These are phyloP conservation scores for Ilex aquifolium DNA, from an alignment of 257 asterid species.

Conservation along the genomic window DNA sequence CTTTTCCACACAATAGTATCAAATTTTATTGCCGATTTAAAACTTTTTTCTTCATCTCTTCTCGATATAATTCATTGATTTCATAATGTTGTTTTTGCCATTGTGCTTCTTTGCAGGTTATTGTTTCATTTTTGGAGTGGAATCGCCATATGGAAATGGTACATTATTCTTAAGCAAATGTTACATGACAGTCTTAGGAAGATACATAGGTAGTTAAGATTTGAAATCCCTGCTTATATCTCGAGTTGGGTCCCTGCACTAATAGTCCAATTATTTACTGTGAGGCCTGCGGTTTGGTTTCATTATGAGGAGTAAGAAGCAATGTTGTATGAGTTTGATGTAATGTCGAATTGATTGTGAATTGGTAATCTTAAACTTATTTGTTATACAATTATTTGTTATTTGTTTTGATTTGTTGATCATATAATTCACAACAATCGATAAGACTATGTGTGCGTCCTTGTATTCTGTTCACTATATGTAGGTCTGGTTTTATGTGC, in stretches of 20 bases:
- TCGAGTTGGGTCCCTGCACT: conserved; percentile 12
- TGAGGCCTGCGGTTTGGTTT: conserved; percentile 12
- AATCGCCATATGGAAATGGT: conserved; percentile 18
- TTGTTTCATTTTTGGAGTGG: conserved; percentile 6
- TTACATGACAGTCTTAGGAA: not conserved
- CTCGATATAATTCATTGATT: not conserved
- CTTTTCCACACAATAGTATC: too few species aligned
- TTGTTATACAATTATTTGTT: not conserved
- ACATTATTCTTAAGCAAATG: conserved; percentile 1
- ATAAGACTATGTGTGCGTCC: too few species aligned
- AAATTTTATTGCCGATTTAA: not conserved
- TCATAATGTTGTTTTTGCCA: conserved; percentile 1
- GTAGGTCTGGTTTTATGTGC: too few species aligned
- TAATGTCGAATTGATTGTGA: conserved; percentile 13
- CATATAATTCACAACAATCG: too few species aligned
- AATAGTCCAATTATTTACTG: conserved; percentile 2
- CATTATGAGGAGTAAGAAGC: conserved; percentile 16
- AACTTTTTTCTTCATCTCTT: conserved; percentile 1
- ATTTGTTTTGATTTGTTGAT: not conserved
- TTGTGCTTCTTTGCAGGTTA: conserved; percentile 30
- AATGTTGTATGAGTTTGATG: conserved; percentile 22
- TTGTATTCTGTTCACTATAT: too few species aligned
- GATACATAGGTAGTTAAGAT: conserved; percentile 19
- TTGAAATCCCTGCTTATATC: conserved; percentile 16
- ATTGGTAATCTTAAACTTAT: conserved; percentile 9